Evolutionary conservation across 345 rosid genomes (phyloP), one percentile per base, ranked within the genome.

Genomic region (Bruguiera parviflora): DNA sequence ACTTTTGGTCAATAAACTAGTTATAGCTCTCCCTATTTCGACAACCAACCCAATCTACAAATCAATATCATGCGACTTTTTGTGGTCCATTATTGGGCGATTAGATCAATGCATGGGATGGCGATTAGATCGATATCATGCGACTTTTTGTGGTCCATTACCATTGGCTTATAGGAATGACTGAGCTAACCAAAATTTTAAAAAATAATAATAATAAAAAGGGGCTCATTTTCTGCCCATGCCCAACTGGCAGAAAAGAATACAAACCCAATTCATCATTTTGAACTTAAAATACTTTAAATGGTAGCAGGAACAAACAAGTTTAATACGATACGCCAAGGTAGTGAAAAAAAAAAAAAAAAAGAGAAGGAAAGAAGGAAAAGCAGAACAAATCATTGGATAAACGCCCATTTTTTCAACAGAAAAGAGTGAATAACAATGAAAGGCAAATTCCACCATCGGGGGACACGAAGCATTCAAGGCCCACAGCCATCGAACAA

Each of bases 401-500:
- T 15, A 21, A 55, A 18, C 4, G 18, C 10, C 58, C 20, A 63
- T 43, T 29, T 56, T 63, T 37, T 8, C 2, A 37, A 43, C 47
- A 43, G 28, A 60, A 43, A 39, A 69, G 61, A 57, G 49, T n/a
- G 39, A 25, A 58, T 61, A 21, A n/a, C 24, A 11, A 31, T 13
- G 18, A 37, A 77, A 67, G 77, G 82, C 43, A 29, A 49, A 22
- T 37, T 57, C 84, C 82, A 80, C 77, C 2, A 66, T 61, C 58
- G 43, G 60, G 64, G 82, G 82, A 57, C 53, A 9, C 7, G 66
- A 31, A 28, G 37, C 59, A 63, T 62, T 70, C 20, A 22, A 70
- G 86, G 58, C 84, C 86, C 86, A 77, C 86, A 25, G 21, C 1
- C 1, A 27, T 18, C 24, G 57, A 16, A 39, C 27, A 33, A 7